Base-by-base conservation (phyloP, 495 filamentous ascomycete genomes). In the Sporormia fimetaria region DNA sequence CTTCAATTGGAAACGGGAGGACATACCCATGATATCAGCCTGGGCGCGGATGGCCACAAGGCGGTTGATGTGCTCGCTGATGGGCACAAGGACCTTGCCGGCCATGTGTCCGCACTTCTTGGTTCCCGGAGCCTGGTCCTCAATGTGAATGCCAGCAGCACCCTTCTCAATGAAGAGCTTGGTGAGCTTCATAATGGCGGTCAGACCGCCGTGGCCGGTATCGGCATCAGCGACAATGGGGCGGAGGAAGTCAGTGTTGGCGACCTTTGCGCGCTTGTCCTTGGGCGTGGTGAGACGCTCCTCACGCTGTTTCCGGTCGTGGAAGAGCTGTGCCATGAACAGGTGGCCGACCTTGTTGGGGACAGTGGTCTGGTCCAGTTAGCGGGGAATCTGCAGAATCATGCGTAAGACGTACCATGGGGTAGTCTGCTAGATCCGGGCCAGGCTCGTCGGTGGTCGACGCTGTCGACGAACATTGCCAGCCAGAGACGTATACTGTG, bases 21-120 rank as follows among this genome's bases (percentile, higher is more conserved):
- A 14, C 25, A 20, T 68, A 76, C 81, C 90, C 90, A 96, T 95
- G 60, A 98, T 98, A 57, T 98, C 90, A 43, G 90, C 88, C 63
- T 98, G 90, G 6, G 90, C 90, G 45, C 90, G 78, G 62, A 98
- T 95, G 51, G 90, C 87, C 23, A 98, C 86, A 14, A 98, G 72
- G 18, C 90, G 82, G 69, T 96, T 98, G 71, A 96, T 94, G 67
- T 98, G 90, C 66, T 98, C 90, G 66, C 75, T 81, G 62, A 96
- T 93, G 25, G 90, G 90, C 35, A 98, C 90, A 33, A 98, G 72
- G 21, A 98, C 90, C 69, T 98, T 98, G 52, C 90, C 90, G 48
- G 90, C 90, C 90, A 98, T 98, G 65, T 98, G 90, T 40, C 90
- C 90, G 58, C 90, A 98, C 70, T 98, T 98, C 76, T 98, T 98